Conservation (phyloP, 768 basidiomycete species). For the Trametes punicea region DNA sequence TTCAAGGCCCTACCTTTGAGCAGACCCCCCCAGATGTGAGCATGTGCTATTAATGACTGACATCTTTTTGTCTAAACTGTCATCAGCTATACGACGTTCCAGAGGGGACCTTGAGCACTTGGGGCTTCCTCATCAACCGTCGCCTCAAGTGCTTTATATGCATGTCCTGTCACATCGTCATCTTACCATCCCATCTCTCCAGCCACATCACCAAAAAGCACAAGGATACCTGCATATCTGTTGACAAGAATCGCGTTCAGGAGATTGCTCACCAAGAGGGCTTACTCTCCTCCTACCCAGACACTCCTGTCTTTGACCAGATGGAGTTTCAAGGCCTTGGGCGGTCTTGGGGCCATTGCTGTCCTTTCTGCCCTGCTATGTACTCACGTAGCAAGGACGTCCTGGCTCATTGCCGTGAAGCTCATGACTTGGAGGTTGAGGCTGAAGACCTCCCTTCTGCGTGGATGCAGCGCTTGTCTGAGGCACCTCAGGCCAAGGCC, state of each 20-base stretch:
- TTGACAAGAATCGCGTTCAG: not conserved
- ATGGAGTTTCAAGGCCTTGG: not conserved
- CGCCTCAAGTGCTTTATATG: constrained; percentile 1
- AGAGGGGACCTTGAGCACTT: not conserved
- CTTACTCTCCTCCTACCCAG: not conserved
- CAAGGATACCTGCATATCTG: not conserved
- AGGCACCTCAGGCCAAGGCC: not conserved
- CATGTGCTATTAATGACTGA: not conserved
- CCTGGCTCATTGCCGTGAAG: not conserved
- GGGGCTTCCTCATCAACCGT: constrained; percentile 5
- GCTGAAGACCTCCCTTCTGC: not conserved
- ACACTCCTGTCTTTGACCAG: not conserved
- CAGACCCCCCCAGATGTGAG: not conserved
- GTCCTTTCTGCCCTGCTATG: not conserved
- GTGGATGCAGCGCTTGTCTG: not conserved
- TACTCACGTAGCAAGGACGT: not conserved
- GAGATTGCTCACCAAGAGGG: not conserved
- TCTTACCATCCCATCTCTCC: not conserved
- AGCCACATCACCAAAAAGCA: not conserved
- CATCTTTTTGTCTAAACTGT: not conserved
- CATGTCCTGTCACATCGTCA: not conserved
- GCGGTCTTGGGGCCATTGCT: not conserved
- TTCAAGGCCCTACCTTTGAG: not conserved
- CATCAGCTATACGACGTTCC: constrained; percentile 2
- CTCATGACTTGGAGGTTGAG: not conserved